phyloP scores from a whole-genome alignment of 352 stramenopile species.

The Sclerospora graminicola region DNA sequence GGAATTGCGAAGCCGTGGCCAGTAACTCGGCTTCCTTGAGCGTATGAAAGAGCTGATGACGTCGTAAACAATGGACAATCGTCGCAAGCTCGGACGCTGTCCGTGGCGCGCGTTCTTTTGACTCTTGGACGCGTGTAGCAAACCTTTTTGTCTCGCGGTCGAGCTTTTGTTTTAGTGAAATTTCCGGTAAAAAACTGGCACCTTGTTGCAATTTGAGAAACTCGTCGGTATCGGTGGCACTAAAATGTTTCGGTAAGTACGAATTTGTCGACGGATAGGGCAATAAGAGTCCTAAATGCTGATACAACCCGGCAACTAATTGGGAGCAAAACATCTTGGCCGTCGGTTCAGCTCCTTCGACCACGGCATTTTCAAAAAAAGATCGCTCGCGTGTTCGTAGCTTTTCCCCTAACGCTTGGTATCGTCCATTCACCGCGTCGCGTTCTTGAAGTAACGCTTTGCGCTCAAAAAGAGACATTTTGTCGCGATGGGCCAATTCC shows the following conservation, averaged over 20 bases:
- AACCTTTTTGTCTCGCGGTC: conserved; percentile 22
- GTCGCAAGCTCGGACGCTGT: conserved; percentile 24
- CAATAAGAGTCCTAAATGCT: conserved; percentile 65
- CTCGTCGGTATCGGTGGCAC: conserved; percentile 28
- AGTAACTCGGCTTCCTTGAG: conserved; percentile 60
- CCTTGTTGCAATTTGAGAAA: conserved; percentile 78
- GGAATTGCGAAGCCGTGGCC: conserved; percentile 42
- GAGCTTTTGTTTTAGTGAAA: conserved; percentile 45
- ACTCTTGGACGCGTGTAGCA: conserved; percentile 22
- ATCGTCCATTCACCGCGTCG: conserved; percentile 34
- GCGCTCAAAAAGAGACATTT: conserved; percentile 67
- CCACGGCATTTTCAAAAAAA: conserved; percentile 73
- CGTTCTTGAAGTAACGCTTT: conserved; percentile 52
- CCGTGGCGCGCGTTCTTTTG: conserved; percentile 19
- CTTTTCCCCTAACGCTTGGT: conserved; percentile 45
- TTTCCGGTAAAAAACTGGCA: conserved; percentile 52
- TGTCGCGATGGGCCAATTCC: conserved; percentile 50
- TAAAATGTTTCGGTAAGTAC: conserved; percentile 85
- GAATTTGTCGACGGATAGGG: conserved; percentile 78
- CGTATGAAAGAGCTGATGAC: conserved; percentile 75
- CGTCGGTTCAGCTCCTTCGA: conserved; percentile 22
- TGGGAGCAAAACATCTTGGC: conserved; percentile 81
- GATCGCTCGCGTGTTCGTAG: conserved; percentile 58
- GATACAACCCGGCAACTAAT: conserved; percentile 66
- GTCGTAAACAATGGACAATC: conserved; percentile 60